A percentile compares a stretch with the other conserved stretches of the same genome.
phyloP scores from a whole-genome alignment of 1,284 basidiomycete species.

The Mixia osmundae region DNA sequence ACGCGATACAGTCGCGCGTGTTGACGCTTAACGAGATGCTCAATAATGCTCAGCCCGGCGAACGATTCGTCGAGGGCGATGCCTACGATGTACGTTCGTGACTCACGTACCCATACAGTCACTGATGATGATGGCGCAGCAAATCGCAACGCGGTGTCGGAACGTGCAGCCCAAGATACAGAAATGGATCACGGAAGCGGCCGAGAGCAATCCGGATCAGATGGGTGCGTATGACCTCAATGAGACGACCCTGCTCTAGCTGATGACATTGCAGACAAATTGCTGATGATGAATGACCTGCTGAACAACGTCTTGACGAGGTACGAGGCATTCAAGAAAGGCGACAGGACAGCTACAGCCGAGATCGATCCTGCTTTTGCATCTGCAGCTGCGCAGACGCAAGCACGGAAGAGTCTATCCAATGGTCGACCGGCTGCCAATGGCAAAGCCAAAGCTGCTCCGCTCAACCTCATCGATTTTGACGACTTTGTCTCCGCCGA shows the following conservation, averaged over 20 bases:
- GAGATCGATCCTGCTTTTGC: conserved; percentile 27
- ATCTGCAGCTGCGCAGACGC: conserved; percentile 3
- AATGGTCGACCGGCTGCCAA: conserved; percentile 1
- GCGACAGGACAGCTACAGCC: conserved; percentile 46
- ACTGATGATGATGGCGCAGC: conserved; percentile 27
- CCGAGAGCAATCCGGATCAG: conserved; percentile 44
- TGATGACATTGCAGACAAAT: conserved; percentile 36
- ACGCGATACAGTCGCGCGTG: conserved; percentile 83
- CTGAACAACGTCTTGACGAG: conserved; percentile 79
- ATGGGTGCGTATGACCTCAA: conserved; percentile 35
- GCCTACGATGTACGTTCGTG: conserved; percentile 53
- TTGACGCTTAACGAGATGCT: conserved; percentile 88
- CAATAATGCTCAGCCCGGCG: conserved; percentile 51
- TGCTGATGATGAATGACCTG: conserved; percentile 88
- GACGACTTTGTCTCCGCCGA: conserved; percentile 12
- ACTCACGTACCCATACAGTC: background rate
- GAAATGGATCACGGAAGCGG: conserved; percentile 93
- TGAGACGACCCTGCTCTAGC: background rate
- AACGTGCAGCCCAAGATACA: conserved; percentile 82
- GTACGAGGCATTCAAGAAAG: conserved; percentile 75
- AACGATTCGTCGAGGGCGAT: conserved; percentile 39
- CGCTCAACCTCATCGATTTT: conserved; percentile 18
- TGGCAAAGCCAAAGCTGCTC: too few relatives aligned
- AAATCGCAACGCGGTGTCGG: conserved; percentile 65
- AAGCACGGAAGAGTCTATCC: background rate